These are phyloP conservation scores for Bruguiera sexangula DNA, from an alignment of 345 rosid species.

Conservation along the genomic window DNA sequence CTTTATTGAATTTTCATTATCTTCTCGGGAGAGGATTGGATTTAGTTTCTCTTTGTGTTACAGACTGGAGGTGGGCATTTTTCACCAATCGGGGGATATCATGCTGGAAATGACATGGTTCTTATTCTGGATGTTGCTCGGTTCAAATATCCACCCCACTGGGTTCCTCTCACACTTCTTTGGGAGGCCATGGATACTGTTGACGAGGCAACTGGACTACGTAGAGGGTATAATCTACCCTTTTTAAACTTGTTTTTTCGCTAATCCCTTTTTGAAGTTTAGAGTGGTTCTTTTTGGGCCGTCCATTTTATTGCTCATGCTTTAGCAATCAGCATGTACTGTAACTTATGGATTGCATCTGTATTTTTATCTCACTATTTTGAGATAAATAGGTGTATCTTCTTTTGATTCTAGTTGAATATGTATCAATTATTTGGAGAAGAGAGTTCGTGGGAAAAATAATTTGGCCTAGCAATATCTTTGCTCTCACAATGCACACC, in stretches of 20 bases:
- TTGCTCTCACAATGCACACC: neutral
- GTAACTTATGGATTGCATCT: no score
- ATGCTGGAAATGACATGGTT: constrained; percentile 34
- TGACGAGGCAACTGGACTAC: constrained; percentile 28
- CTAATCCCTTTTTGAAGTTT: no score
- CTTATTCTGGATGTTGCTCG: constrained; percentile 41
- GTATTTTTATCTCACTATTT: neutral
- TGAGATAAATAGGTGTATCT: neutral
- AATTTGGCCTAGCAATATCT: neutral
- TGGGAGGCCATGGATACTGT: constrained; percentile 38
- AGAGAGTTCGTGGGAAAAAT: neutral
- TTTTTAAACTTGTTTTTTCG: neutral
- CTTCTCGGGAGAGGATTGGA: neutral
- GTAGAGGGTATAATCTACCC: constrained; percentile 23
- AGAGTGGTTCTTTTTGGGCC: neutral
- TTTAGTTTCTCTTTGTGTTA: neutral
- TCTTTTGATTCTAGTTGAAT: neutral
- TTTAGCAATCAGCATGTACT: neutral
- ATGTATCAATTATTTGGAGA: neutral
- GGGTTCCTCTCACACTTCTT: constrained; percentile 44
- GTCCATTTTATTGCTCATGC: neutral
- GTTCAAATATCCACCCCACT: constrained; percentile 42
- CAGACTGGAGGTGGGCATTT: constrained; percentile 43
- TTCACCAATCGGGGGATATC: constrained; percentile 43
- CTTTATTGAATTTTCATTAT: neutral